Conservation (phyloP, 2,329 filamentous ascomycete genomes). For the Calonectria hawksworthii region DNA sequence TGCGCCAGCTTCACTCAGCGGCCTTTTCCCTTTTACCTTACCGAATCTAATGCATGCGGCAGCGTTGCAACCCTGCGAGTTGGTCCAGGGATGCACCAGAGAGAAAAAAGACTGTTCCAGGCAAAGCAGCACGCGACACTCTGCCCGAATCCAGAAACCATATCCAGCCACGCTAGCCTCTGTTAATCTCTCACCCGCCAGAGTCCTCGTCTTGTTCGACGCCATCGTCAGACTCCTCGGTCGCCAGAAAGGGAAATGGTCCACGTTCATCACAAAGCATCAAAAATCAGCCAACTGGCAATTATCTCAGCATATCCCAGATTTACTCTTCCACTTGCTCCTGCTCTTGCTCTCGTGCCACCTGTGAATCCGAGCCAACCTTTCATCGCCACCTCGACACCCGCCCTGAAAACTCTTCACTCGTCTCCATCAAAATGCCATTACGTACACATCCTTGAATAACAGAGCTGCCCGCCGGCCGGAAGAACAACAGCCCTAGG, state of each 20-base stretch:
- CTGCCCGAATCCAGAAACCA: background rate
- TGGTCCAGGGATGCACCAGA: background rate
- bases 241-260: constrained; percentile 11
- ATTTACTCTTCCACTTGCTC: background rate
- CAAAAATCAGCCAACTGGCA: background rate
- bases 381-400: background rate
- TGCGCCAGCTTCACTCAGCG: background rate
- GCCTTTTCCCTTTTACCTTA: constrained; percentile 10
- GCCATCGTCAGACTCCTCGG: constrained; percentile 13
- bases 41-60: background rate
- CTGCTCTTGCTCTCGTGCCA: background rate
- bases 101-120: background rate
- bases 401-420: background rate
- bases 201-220: background rate
- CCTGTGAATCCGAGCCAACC: background rate
- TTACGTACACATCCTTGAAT: constrained; percentile 1
- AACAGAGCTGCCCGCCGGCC: background rate
- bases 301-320: background rate
- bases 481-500: constrained; percentile 5
- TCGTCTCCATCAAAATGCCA: background rate
- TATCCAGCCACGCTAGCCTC: background rate
- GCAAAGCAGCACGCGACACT: constrained; percentile 9
- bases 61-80: background rate
- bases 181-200: constrained; percentile 15
- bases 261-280: constrained; percentile 5